phyloP scores from a whole-genome alignment of 768 basidiomycete genomes.

The Tephrocybe sp. region DNA sequence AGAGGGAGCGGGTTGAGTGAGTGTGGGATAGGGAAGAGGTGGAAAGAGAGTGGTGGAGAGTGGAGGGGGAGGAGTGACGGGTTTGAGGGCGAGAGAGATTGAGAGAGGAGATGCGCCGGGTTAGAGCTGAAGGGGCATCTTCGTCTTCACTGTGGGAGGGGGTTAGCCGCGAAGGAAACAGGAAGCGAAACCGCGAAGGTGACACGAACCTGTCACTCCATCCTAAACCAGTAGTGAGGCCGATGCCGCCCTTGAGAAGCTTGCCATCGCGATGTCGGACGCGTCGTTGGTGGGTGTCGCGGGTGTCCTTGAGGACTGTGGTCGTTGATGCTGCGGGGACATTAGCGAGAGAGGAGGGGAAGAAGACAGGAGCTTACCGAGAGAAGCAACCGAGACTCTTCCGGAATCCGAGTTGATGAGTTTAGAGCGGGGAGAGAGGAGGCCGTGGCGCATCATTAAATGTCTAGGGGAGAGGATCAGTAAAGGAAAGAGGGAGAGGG shows the following conservation, averaged over 20 bases:
- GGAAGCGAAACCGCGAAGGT: background rate
- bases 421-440: constrained; percentile 67
- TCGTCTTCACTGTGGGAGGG: constrained; percentile 60
- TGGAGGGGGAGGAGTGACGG: constrained; percentile 41
- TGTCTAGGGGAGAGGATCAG: constrained; percentile 38
- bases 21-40: constrained; percentile 10
- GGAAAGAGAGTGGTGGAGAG: constrained; percentile 28
- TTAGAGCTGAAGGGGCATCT: constrained; percentile 68
- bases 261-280: constrained; percentile 63
- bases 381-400: constrained; percentile 29
- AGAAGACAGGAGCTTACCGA: constrained; percentile 24
- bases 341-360: background rate
- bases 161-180: background rate
- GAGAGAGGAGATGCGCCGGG: constrained; percentile 59
- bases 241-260: constrained; percentile 59
- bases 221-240: constrained; percentile 69
- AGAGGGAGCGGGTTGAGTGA: constrained; percentile 27
- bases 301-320: constrained; percentile 45
- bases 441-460: constrained; percentile 65
- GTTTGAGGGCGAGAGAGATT: constrained; percentile 37
- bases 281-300: constrained; percentile 57
- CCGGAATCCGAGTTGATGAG: constrained; percentile 30
- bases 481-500: background rate
- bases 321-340: constrained; percentile 8
- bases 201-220: constrained; percentile 70